Evolutionary conservation across 2,329 filamentous ascomycete genomes (phyloP).

Genomic region (Penicillium concentricum): DNA sequence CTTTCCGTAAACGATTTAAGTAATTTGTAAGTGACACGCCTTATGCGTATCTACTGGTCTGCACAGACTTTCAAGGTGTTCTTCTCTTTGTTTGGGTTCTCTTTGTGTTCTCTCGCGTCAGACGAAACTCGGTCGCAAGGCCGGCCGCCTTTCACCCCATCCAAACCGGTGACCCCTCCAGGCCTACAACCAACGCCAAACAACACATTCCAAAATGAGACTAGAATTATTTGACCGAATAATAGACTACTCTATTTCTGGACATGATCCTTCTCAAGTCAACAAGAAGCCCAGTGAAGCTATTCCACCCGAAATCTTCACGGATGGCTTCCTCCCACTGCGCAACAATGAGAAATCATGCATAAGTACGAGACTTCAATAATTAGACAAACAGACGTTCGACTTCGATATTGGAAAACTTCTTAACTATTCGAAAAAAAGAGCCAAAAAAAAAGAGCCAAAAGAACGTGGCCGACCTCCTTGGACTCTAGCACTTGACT

Average conservation of each 20-base stretch:
- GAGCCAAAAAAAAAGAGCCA: not conserved
- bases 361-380: not conserved
- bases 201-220: not conserved
- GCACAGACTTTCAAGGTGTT: not conserved
- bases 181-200: no score
- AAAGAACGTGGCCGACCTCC: not conserved
- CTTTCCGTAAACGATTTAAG: not conserved
- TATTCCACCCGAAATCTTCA: not conserved
- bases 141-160: no score
- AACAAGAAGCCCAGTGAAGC: no score
- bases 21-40: not conserved
- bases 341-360: not conserved
- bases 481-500: not conserved
- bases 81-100: not conserved
- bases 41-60: not conserved
- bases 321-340: not conserved
- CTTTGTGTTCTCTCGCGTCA: no score
- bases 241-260: accelerated
- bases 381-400: no score
- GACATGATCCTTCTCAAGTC: no score
- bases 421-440: not conserved
- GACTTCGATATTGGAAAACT: not conserved
- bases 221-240: not conserved
- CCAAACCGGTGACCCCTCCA: no score
- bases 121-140: not conserved